Evolutionary conservation across 176 grass and related monocot genomes (phyloP).

Genomic region (Typha latifolia): DNA sequence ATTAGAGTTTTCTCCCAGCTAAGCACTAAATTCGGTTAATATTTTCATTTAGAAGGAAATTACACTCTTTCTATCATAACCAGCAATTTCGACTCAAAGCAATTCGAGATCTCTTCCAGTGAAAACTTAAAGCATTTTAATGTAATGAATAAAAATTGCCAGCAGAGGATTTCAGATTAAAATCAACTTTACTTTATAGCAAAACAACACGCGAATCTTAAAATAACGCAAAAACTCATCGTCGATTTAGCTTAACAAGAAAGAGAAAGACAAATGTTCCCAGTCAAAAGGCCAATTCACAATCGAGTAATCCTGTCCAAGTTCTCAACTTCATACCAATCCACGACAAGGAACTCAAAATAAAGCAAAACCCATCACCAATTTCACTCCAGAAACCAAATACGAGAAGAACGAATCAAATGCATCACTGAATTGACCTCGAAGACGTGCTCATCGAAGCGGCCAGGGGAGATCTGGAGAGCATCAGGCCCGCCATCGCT

Average conservation of each 20-base stretch:
- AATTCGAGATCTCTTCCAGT: too few relatives aligned
- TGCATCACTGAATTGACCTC: constrained; percentile 34
- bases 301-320: neutral
- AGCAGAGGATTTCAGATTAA: too few relatives aligned
- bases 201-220: too few relatives aligned
- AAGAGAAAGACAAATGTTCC: neutral
- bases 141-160: too few relatives aligned
- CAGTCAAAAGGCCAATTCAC: neutral
- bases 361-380: neutral
- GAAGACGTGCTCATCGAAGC: constrained; percentile 59
- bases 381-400: neutral
- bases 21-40: too few relatives aligned
- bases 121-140: too few relatives aligned
- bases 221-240: too few relatives aligned
- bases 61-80: too few relatives aligned
- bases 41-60: neutral
- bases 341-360: neutral
- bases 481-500: constrained; percentile 56
- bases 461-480: constrained; percentile 80
- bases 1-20: too few relatives aligned
- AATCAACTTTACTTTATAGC: too few relatives aligned
- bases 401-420: neutral
- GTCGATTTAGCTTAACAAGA: too few relatives aligned
- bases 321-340: neutral
- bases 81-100: too few relatives aligned